phyloP scores from a whole-genome alignment of 1,284 basidiomycete genomes.

The Tylopilus sp. region DNA sequence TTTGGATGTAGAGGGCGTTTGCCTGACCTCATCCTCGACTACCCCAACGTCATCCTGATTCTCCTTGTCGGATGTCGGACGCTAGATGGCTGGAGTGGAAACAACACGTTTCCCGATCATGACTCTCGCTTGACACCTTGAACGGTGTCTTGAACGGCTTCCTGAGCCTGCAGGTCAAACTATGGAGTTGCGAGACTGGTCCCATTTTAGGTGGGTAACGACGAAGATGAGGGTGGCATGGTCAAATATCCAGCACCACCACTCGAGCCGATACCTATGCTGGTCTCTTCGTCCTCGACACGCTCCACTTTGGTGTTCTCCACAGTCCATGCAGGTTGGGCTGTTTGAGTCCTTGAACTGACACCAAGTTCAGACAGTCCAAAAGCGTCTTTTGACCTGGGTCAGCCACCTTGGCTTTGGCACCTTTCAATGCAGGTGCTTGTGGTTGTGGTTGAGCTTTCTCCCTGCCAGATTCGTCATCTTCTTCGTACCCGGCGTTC shows the following conservation, averaged over 20 bases:
- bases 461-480: conserved; percentile 21
- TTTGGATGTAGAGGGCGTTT: neutral
- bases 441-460: conserved; percentile 7
- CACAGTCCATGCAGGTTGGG: conserved; percentile 23
- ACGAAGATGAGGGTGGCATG: conserved; percentile 29
- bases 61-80: conserved; percentile 1
- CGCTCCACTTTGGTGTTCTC: conserved; percentile 54
- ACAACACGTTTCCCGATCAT: neutral
- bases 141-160: conserved; percentile 53
- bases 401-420: conserved; percentile 1
- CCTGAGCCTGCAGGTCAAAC: conserved; percentile 51
- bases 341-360: conserved; percentile 37
- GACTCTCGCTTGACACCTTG: conserved; percentile 32
- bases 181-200: conserved; percentile 57
- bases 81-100: neutral
- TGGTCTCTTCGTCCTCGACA: conserved; percentile 2
- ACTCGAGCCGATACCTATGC: neutral
- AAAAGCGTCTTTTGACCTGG: conserved; percentile 34
- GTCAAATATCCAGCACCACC: neutral
- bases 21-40: conserved; percentile 17
- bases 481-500: conserved; percentile 42
- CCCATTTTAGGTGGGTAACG: conserved; percentile 1
- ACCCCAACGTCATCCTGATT: conserved; percentile 25
- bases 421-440: conserved; percentile 7
- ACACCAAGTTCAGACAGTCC: conserved; percentile 31